phyloP scores from a whole-genome alignment of 2,329 filamentous ascomycete genomes.

The Penicillium thymicola region DNA sequence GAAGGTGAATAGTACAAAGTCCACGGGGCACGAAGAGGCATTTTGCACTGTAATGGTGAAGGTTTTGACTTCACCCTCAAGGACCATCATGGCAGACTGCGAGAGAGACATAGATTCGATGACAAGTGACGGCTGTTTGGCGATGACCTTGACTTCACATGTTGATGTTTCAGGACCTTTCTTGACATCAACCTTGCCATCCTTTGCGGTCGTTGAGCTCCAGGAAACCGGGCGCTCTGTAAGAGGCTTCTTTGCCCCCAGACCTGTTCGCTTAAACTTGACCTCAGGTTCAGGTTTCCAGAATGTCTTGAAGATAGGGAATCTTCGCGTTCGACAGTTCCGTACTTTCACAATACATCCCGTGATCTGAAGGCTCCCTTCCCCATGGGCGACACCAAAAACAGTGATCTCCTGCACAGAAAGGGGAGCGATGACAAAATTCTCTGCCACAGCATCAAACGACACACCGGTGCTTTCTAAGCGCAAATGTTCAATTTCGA shows the following conservation, averaged over 20 bases:
- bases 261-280: slow-evolving; percentile 74
- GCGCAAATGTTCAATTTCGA: slow-evolving; percentile 79
- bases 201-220: slow-evolving; percentile 41
- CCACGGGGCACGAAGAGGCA: slow-evolving; percentile 68
- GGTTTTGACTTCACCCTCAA: slow-evolving; percentile 78
- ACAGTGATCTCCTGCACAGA: slow-evolving; percentile 76
- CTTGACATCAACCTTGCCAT: slow-evolving; percentile 32
- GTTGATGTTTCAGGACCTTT: slow-evolving; percentile 37
- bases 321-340: slow-evolving; percentile 76
- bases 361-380: slow-evolving; percentile 69
- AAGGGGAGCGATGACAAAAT: slow-evolving; percentile 72
- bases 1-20: slow-evolving; percentile 84
- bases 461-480: slow-evolving; percentile 71
- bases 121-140: slow-evolving; percentile 71
- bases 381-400: slow-evolving; percentile 61
- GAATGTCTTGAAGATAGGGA: slow-evolving; percentile 74
- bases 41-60: slow-evolving; percentile 83
- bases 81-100: slow-evolving; percentile 83
- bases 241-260: slow-evolving; percentile 54
- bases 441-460: slow-evolving; percentile 65
- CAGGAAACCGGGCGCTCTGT: slow-evolving; percentile 48
- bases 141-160: slow-evolving; percentile 68
- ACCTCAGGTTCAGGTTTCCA: slow-evolving; percentile 68
- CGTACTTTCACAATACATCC: slow-evolving; percentile 77
- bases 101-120: slow-evolving; percentile 74